Conservation (phyloP, 352 stramenopile species). For the Globisporangium carolinianum region DNA sequence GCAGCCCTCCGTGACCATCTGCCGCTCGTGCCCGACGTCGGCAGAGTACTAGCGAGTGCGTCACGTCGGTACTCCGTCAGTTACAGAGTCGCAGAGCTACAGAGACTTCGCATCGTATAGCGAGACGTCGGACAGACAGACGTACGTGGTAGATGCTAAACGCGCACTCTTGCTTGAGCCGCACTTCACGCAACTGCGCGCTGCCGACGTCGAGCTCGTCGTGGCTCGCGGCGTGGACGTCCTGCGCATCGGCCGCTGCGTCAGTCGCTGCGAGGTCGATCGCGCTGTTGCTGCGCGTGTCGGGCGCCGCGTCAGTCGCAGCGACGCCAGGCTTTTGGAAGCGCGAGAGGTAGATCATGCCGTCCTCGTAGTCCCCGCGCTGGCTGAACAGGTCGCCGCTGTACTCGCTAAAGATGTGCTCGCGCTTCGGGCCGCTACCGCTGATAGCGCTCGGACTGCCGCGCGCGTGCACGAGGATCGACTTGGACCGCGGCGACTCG, state of each 20-base stretch:
- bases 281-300: conserved; percentile 17
- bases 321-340: conserved; percentile 46
- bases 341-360: conserved; percentile 85
- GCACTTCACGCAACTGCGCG: conserved; percentile 44
- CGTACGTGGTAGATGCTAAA: conserved; percentile 77
- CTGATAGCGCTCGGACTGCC: conserved; percentile 11
- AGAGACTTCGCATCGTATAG: too few relatives aligned
- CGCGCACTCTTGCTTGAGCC: conserved; percentile 72
- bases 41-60: conserved; percentile 42
- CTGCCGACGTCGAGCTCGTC: conserved; percentile 35
- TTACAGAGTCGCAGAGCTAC: too few relatives aligned
- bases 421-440: conserved; percentile 19
- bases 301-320: neutral
- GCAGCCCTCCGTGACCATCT: conserved; percentile 70
- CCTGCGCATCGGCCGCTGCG: conserved; percentile 36
- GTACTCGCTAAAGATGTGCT: conserved; percentile 61
- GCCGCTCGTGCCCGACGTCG: conserved; percentile 49
- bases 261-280: conserved; percentile 26
- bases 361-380: conserved; percentile 76
- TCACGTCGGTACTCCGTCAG: neutral
- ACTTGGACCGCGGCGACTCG: conserved; percentile 53
- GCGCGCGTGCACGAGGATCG: conserved; percentile 28
- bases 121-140: neutral
- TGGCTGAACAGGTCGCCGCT: conserved; percentile 78
- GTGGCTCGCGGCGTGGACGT: conserved; percentile 42